Evolutionary conservation across 2,329 filamentous ascomycete genomes (phyloP).

Genomic region (Neopestalotiopsis sp.): DNA sequence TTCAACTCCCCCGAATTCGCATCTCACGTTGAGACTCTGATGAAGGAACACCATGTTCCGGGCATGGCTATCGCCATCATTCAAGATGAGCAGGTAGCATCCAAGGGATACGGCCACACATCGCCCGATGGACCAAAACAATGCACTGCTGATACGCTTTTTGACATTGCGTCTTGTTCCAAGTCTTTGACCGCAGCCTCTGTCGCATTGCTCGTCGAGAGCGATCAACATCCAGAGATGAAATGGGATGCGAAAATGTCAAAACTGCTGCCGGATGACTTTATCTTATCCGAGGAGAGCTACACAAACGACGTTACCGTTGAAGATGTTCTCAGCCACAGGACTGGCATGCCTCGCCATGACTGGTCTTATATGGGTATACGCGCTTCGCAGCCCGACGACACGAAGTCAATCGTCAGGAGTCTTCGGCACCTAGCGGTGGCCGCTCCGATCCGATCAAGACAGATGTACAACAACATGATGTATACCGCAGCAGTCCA

Average conservation of each 20-base stretch:
- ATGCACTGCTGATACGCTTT: conserved; percentile 33
- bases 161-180: conserved; percentile 34
- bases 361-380: neutral
- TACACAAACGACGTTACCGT: conserved; percentile 30
- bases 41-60: conserved; percentile 26
- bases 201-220: conserved; percentile 35
- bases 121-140: conserved; percentile 30
- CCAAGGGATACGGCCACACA: conserved; percentile 30
- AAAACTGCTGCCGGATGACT: conserved; percentile 29
- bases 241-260: conserved; percentile 24
- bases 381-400: conserved; percentile 21
- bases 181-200: conserved; percentile 33
- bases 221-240: conserved; percentile 36
- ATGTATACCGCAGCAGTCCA: conserved; percentile 31
- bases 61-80: conserved; percentile 29
- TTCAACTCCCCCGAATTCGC: neutral
- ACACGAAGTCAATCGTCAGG: conserved; percentile 26
- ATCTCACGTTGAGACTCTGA: neutral
- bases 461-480: conserved; percentile 28
- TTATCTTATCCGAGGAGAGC: conserved; percentile 25
- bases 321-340: conserved; percentile 30
- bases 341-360: conserved; percentile 29
- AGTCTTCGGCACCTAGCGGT: conserved; percentile 29
- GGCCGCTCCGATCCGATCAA: conserved; percentile 24
- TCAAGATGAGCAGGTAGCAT: conserved; percentile 24